Conservation (phyloP, 23 red algal species). For the Chondrus crispus region DNA sequence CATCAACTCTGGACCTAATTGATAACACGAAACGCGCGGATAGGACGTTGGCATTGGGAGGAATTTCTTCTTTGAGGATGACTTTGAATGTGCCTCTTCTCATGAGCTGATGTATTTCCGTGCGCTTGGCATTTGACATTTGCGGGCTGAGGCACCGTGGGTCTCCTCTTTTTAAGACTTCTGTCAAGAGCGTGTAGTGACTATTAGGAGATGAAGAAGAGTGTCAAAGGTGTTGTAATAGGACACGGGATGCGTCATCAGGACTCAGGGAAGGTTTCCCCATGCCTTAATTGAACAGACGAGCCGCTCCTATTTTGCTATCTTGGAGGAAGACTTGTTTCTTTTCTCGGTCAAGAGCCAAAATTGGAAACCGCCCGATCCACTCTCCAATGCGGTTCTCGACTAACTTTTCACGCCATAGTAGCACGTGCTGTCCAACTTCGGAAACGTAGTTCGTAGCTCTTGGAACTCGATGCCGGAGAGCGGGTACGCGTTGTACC, state of each 20-base stretch:
- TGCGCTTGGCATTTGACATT: background rate
- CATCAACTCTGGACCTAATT: background rate
- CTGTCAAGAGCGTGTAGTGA: background rate
- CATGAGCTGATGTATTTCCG: background rate
- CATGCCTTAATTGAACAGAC: too few relatives aligned
- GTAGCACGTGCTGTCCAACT: background rate
- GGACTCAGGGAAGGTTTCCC: too few relatives aligned
- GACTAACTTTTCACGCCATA: background rate
- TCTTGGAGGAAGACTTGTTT: constrained; percentile 18
- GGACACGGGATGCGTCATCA: too few relatives aligned
- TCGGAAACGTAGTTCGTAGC: background rate
- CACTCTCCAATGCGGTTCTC: constrained; percentile 23
- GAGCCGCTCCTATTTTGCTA: too few relatives aligned
- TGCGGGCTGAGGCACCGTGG: background rate
- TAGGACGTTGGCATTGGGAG: background rate
- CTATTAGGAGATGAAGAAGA: too few relatives aligned
- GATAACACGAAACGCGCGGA: background rate
- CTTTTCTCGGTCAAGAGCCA: background rate
- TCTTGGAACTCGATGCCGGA: background rate
- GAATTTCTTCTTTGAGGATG: background rate
- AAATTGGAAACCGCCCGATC: background rate
- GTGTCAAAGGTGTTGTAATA: too few relatives aligned
- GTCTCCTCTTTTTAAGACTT: background rate
- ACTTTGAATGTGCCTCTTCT: background rate
- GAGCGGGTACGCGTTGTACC: background rate